These are phyloP conservation scores for Tetrapisispora namnaoensis DNA, from an alignment of 805 yeast genomes.

Conservation along the genomic window DNA sequence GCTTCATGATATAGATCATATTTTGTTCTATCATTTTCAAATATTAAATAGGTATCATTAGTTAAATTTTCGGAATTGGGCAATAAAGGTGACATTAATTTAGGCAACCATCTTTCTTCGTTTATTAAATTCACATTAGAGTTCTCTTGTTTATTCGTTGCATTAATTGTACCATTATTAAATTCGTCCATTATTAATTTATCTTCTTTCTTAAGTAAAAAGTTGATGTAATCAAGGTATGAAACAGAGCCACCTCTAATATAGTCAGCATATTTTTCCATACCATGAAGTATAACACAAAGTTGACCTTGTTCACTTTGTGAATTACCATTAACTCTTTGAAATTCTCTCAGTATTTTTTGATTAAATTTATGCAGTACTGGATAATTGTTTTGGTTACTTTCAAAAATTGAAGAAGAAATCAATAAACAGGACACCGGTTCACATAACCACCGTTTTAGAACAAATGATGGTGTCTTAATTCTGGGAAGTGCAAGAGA, in stretches of 20 bases:
- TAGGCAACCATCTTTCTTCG: slow-evolving; percentile 9
- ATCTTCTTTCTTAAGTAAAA: slow-evolving; percentile 31
- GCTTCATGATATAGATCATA: slow-evolving; percentile 63
- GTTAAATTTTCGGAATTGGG: slow-evolving; percentile 55
- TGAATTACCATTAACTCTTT: slow-evolving; percentile 33
- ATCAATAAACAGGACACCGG: slow-evolving; percentile 51
- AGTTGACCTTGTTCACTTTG: slow-evolving; percentile 23
- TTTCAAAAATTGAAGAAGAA: slow-evolving; percentile 46
- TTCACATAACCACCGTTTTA: slow-evolving; percentile 58
- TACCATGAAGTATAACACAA: slow-evolving; percentile 44
- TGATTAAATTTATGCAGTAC: slow-evolving; percentile 55
- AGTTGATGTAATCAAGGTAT: slow-evolving; percentile 37
- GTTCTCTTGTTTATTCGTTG: not conserved
- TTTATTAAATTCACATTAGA: not conserved
- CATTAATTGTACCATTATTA: not conserved
- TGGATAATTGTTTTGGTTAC: slow-evolving; percentile 53
- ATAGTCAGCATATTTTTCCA: slow-evolving; percentile 32
- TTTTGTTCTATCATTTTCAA: slow-evolving; percentile 63
- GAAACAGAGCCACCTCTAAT: slow-evolving; percentile 32
- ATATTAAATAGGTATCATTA: slow-evolving; percentile 50
- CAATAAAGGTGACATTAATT: slow-evolving; percentile 50
- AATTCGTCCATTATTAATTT: slow-evolving; percentile 4
- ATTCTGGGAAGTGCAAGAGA: slow-evolving; percentile 65
- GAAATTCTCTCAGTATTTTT: slow-evolving; percentile 34
- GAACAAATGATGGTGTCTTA: slow-evolving; percentile 39